These are phyloP conservation scores for Dactylorhiza incarnata DNA, from an alignment of 106 monocot species.

Conservation along the genomic window DNA sequence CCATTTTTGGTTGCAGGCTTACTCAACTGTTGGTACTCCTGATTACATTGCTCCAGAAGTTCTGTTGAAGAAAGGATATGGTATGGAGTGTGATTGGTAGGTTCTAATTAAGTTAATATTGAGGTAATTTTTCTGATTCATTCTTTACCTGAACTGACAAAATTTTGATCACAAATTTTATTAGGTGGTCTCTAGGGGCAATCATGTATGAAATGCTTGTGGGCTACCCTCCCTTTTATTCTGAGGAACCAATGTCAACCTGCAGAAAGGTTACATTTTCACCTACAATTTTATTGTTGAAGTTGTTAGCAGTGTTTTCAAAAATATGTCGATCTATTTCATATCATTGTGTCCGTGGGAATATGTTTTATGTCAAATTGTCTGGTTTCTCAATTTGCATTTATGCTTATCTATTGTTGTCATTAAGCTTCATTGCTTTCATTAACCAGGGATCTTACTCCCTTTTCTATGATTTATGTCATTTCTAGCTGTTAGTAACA, in stretches of 20 bases:
- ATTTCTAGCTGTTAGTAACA: not conserved
- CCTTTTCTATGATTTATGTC: not conserved
- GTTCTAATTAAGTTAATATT: slow-evolving; percentile 8
- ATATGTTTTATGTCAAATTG: not conserved
- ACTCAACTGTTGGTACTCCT: slow-evolving; percentile 52
- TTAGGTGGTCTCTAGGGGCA: slow-evolving; percentile 58
- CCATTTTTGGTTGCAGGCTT: slow-evolving; percentile 25
- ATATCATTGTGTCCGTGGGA: not conserved
- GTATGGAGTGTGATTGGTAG: slow-evolving; percentile 46
- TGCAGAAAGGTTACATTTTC: slow-evolving; percentile 38
- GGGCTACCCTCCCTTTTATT: slow-evolving; percentile 58
- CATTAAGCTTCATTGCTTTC: not conserved
- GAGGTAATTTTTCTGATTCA: not conserved
- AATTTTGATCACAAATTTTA: slow-evolving; percentile 11
- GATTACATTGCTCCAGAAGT: slow-evolving; percentile 36
- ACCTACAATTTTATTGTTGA: not conserved
- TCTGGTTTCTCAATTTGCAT: not conserved
- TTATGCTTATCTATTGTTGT: not conserved
- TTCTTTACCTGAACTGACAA: not conserved
- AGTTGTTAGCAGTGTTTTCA: not conserved
- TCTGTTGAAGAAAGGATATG: slow-evolving; percentile 31
- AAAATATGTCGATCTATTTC: not conserved
- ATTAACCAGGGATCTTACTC: not conserved
- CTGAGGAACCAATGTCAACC: slow-evolving; percentile 55
- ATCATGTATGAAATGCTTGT: slow-evolving; percentile 41